Evolutionary conservation across 1,284 basidiomycete species (phyloP), one percentile per base, ranked within the genome.

Genomic region (Sporisorium graminicola): DNA sequence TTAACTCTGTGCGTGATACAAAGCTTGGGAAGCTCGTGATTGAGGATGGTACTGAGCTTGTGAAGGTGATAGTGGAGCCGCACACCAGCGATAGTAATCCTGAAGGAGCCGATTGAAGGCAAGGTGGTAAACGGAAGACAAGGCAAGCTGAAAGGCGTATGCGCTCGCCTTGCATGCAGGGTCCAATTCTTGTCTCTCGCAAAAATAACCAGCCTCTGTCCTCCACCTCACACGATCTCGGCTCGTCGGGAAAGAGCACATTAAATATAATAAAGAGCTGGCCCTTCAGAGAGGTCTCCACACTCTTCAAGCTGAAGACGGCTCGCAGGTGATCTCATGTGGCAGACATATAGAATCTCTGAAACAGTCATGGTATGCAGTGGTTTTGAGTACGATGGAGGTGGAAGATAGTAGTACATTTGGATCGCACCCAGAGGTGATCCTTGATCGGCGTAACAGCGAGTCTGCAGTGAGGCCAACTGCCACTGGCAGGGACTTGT

Each of bases 401-500:
- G n/a, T 6, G 27, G 31, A 26, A 10, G 24, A 35, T 66, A 60
- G 44, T 51, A 69, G 66, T 69, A 59, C 56, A 69, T 43, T 55
- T 59, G 29, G 10, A 8, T 20, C n/a, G n/a, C 2, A 52, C 31
- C 31, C 22, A 0, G n/a, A 37, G 12, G 0, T 31, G n/a, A 22
- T 52, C n/a, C 31, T 16, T 20, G n/a, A 37, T 5, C 20, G n/a
- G 33, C 29, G 44, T 46, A 22, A 10, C 18, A 20, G 50, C 40
- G 27, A 14, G 18, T 12, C 37, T 40, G 51, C 22, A 18, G 8
- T 26, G 29, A 33, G 22, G n/a, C 27, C 35, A 35, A 13, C 18
- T 8, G 18, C 37, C 37, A 40, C 8, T n/a, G 18, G 18, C 18
- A n/a, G 37, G n/a, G 37, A 40, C 5, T 5, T 7, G 35, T 18